Conservation (phyloP, 1,284 basidiomycete genomes). For the Papiliotrema fonsecae region DNA sequence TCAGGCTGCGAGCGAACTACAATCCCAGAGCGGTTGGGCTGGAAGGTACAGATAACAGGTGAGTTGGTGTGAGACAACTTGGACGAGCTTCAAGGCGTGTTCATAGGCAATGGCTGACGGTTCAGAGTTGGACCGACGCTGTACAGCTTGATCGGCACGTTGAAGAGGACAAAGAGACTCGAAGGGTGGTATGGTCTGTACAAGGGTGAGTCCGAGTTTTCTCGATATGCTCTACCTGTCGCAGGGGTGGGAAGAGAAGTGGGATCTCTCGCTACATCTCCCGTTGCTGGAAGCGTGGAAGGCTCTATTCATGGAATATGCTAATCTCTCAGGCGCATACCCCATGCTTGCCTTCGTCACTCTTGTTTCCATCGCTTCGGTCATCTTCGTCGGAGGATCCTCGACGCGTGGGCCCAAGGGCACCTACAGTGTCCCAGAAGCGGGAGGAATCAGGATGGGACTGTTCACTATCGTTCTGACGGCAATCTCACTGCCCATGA, state of each 20-base stretch:
- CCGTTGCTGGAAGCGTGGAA: too few species aligned
- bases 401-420: conserved; percentile 52
- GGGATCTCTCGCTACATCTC: too few species aligned
- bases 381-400: conserved; percentile 45
- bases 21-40: conserved; percentile 64
- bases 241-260: too few species aligned
- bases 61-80: too few species aligned
- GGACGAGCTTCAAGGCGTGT: too few species aligned
- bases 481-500: conserved; percentile 71
- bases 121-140: conserved; percentile 49
- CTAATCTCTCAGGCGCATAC: conserved; percentile 52
- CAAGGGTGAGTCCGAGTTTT: conserved; percentile 65
- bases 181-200: conserved; percentile 78
- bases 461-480: conserved; percentile 55
- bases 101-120: too few species aligned
- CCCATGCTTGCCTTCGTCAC: conserved; percentile 66
- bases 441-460: conserved; percentile 56
- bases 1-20: conserved; percentile 50
- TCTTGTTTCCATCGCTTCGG: conserved; percentile 35
- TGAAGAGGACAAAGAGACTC: conserved; percentile 65
- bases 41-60: conserved; percentile 51
- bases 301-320: neutral
- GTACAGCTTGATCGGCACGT: conserved; percentile 53
- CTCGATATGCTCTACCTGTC: too few species aligned
- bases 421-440: conserved; percentile 62